Conservation (phyloP, 2,329 filamentous ascomycete species). For the Calycina herbarum region DNA sequence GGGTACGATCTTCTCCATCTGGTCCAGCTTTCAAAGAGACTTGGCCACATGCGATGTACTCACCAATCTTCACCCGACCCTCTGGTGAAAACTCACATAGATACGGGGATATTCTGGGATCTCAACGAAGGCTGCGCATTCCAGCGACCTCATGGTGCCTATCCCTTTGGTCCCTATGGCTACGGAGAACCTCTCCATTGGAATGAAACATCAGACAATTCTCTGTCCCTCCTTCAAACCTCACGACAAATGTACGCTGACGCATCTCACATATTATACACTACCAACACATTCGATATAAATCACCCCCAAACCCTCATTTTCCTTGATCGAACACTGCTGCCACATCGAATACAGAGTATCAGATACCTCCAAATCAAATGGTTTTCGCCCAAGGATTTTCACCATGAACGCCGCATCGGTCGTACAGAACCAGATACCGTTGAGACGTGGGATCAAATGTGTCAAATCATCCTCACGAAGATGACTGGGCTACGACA, state of each 20-base stretch:
- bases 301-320: conserved; percentile 8
- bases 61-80: too few species aligned
- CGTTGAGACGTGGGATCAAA: conserved; percentile 3
- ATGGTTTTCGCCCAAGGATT: background rate
- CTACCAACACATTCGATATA: conserved; percentile 7
- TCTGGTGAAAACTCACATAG: too few species aligned
- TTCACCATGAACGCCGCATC: background rate
- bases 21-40: background rate
- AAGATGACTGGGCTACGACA: conserved; percentile 7
- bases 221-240: background rate
- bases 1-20: conserved; percentile 4
- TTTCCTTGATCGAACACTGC: conserved; percentile 7
- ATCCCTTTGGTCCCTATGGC: background rate
- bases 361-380: conserved; percentile 4
- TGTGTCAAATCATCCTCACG: conserved; percentile 2
- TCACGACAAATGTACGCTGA: conserved; percentile 9
- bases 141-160: too few species aligned
- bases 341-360: background rate
- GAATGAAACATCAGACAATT: background rate
- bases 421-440: background rate
- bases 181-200: background rate
- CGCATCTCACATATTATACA: conserved; percentile 3
- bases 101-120: too few species aligned
- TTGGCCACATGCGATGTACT: background rate
- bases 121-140: too few species aligned